Evolutionary conservation across 2,329 filamentous ascomycete species (phyloP).

Genomic region (Basipetospora chlamydospora): DNA sequence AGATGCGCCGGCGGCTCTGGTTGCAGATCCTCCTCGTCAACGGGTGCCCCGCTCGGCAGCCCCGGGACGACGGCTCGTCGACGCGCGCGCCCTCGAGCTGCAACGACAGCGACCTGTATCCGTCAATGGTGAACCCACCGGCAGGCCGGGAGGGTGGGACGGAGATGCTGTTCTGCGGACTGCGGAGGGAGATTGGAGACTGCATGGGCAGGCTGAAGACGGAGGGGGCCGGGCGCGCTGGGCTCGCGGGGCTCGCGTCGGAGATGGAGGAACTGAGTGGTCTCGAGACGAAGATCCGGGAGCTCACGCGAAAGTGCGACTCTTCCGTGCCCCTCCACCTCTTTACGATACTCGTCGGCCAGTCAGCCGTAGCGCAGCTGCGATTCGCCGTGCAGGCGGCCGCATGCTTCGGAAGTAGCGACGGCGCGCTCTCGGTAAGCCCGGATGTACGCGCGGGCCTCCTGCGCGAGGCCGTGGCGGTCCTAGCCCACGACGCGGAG

Average conservation of each 20-base stretch:
- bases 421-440: not conserved
- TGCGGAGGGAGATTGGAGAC: not conserved
- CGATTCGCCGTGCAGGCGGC: not conserved
- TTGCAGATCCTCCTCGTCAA: conserved; percentile 3
- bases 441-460: not conserved
- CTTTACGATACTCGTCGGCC: conserved; percentile 1
- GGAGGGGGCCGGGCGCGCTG: too few relatives aligned
- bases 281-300: not conserved
- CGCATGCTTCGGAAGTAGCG: not conserved
- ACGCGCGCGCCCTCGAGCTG: not conserved
- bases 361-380: not conserved
- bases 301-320: conserved; percentile 1
- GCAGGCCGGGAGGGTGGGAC: not conserved
- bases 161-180: conserved; percentile 2
- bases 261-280: not conserved
- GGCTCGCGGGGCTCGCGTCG: not conserved
- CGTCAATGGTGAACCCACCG: conserved; percentile 1
- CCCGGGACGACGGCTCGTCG: not conserved
- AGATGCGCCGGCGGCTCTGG: conserved; percentile 3
- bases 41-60: not conserved
- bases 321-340: conserved; percentile 2
- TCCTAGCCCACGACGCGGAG: not conserved
- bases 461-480: not conserved
- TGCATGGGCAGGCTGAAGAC: not conserved
- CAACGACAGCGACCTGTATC: conserved; percentile 5